Percentiles rank a stretch among this genome's conserved stretches.
Evolutionary conservation across 2,329 filamentous ascomycete genomes (phyloP).

Genomic region (Cladorrhinum sp.): DNA sequence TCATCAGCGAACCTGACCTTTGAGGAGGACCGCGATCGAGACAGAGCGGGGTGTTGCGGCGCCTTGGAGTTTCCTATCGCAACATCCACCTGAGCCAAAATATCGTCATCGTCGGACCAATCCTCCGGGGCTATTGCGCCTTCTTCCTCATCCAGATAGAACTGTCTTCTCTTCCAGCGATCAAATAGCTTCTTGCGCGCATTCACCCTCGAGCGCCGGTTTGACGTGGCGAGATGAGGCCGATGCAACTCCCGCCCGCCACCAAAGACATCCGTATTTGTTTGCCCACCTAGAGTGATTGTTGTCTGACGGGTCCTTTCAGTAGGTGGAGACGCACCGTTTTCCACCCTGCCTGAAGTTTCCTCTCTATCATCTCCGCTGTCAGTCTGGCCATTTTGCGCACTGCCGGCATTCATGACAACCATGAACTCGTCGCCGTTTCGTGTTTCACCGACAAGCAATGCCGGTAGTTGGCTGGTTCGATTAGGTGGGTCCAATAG

Average conservation of each 20-base stretch:
- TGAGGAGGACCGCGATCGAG: conserved; percentile 69
- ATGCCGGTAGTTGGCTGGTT: conserved; percentile 41
- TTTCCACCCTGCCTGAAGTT: not conserved
- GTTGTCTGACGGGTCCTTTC: conserved; percentile 2
- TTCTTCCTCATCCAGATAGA: conserved; percentile 84
- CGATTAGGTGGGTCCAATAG: conserved; percentile 46
- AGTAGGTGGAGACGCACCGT: conserved; percentile 8
- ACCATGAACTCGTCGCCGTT: conserved; percentile 25
- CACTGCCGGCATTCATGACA: conserved; percentile 22
- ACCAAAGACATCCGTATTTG: not conserved
- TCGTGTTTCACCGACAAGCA: conserved; percentile 36
- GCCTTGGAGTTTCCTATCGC: conserved; percentile 45
- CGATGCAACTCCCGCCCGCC: conserved; percentile 9
- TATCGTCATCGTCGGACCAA: conserved; percentile 60
- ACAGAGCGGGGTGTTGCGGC: conserved; percentile 37
- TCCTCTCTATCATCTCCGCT: conserved; percentile 9
- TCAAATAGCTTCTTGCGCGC: conserved; percentile 60
- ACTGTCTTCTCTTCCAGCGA: conserved; percentile 72
- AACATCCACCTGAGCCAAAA: conserved; percentile 42
- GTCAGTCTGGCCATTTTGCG: conserved; percentile 19
- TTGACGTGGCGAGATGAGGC: conserved; percentile 10
- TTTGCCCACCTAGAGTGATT: not conserved
- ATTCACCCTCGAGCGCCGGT: conserved; percentile 31
- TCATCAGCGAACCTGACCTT: conserved; percentile 77
- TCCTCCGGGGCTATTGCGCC: conserved; percentile 63